phyloP scores from a whole-genome alignment of 2,329 filamentous ascomycete genomes.

The Niveomyces coronatus region DNA sequence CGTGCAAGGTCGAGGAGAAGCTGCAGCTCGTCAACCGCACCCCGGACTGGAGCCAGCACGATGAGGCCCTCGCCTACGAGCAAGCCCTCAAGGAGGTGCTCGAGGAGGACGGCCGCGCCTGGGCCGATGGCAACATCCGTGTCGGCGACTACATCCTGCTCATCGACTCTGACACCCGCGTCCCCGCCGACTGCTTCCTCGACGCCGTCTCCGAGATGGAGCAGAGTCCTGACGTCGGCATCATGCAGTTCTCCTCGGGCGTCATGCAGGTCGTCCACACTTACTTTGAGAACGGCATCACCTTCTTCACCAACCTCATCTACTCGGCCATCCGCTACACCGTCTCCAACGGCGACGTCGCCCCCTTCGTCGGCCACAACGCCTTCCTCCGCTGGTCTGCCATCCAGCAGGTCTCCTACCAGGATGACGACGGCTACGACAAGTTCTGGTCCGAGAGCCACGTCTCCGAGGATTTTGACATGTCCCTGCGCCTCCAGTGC shows the following conservation, averaged over 20 bases:
- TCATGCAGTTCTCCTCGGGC: constrained; percentile 62
- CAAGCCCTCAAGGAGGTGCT: constrained; percentile 48
- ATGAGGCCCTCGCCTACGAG: constrained; percentile 48
- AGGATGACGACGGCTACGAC: constrained; percentile 47
- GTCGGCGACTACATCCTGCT: constrained; percentile 55
- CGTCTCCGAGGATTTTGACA: constrained; percentile 72
- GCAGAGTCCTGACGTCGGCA: constrained; percentile 56
- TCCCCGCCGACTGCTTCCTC: constrained; percentile 56
- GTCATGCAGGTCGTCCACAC: constrained; percentile 67
- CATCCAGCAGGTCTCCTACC: constrained; percentile 26
- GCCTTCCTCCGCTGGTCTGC: constrained; percentile 58
- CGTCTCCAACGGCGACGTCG: constrained; percentile 60
- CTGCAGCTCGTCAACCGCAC: constrained; percentile 46
- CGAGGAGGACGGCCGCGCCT: constrained; percentile 33
- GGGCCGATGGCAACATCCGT: constrained; percentile 51
- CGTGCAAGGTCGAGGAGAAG: constrained; percentile 57
- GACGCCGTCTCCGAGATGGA: constrained; percentile 65
- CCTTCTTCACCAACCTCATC: constrained; percentile 70
- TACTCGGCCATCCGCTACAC: constrained; percentile 64
- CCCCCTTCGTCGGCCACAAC: constrained; percentile 70
- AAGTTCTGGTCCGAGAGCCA: constrained; percentile 68
- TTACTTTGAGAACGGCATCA: constrained; percentile 64
- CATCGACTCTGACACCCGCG: constrained; percentile 58
- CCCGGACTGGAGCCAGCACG: constrained; percentile 44
- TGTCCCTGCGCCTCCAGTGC: constrained; percentile 61